Evolutionary conservation across 2,329 filamentous ascomycete genomes (phyloP), one percentile per base, ranked within the genome.

Genomic region (Colletotrichum caudatum): DNA sequence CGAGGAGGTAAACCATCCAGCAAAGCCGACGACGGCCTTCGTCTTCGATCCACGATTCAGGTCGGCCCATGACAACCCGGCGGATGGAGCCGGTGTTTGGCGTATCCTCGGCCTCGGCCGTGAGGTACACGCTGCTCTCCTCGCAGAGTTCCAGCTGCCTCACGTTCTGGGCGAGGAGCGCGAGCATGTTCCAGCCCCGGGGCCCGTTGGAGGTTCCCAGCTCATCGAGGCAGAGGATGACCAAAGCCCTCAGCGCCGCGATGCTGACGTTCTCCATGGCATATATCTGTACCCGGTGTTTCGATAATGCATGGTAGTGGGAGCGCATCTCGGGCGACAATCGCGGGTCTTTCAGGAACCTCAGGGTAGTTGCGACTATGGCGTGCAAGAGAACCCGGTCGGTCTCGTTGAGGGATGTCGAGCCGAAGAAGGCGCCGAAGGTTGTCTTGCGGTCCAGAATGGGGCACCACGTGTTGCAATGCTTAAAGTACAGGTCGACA

Each of bases 401-500:
- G 1, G 79, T 77, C 64, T 84, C 82, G 44, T 76, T 77, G 39
- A 84, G 73, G 0, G 80, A 81, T 0, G 82, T 82, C 8, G 82
- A 81, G 1, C 81, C 82, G 50, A 84, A 84, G 66, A 84, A 81
- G 26, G 75, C 77, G 1, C 78, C 75, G 75, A 83, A 80, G 18
- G 81, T 84, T 0, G 82, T 81, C 66, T 84, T 83, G 9, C 83
- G 80, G 54, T 84, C 82, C 14, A 84, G 79, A 16, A 84, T 83
- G 0, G 83, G 83, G 61, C 82, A 84, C 89, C 89, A 91, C 0
- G 88, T 88, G 74, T 90, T 90, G 77, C 89, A 87, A 76, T 91
- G 88, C 75, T 89, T 89, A 81, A 91, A 90, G 78, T 89, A 91
- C 9, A 90, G 80, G 72, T 90, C 88, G 20, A 89, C 87, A 2